Percentiles rank a stretch among this genome's conserved stretches.
phyloP scores from a whole-genome alignment of 2,329 filamentous ascomycete genomes.

The Colletotrichum sp. region DNA sequence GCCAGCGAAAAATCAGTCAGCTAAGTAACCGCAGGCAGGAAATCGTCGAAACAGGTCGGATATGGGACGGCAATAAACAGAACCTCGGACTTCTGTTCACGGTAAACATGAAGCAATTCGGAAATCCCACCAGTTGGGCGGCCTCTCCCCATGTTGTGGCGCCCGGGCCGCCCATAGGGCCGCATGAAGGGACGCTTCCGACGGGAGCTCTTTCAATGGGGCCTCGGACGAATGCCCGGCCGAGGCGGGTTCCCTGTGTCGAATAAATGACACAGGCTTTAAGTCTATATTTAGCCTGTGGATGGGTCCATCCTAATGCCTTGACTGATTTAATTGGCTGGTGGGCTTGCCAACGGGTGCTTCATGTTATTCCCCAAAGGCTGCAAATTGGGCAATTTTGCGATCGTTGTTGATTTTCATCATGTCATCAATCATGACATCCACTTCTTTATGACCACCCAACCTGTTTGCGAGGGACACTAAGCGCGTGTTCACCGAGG shows the following conservation, averaged over 20 bases:
- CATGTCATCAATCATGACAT: neutral
- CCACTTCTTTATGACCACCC: neutral
- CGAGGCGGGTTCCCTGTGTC: neutral
- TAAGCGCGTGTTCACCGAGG: neutral
- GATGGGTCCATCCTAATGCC: neutral
- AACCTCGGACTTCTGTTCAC: neutral
- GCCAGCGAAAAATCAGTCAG: neutral
- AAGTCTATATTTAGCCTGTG: neutral
- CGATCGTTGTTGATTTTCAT: neutral
- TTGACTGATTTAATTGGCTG: neutral
- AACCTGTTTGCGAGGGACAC: fast-evolving
- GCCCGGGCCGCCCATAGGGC: neutral
- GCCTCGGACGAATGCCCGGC: neutral
- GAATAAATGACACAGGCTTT: neutral
- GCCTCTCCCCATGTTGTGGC: neutral
- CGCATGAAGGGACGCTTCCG: neutral
- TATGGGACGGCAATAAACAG: neutral
- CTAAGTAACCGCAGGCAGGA: too few species aligned
- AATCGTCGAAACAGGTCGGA: neutral
- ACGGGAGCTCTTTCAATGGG: neutral
- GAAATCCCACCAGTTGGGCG: neutral
- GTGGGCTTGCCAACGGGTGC: neutral
- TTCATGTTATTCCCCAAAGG: neutral
- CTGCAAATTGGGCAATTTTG: neutral
- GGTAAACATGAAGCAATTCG: neutral